Base-by-base conservation (phyloP, 1,139 yeast species). In the Nematodospora anomalae region DNA sequence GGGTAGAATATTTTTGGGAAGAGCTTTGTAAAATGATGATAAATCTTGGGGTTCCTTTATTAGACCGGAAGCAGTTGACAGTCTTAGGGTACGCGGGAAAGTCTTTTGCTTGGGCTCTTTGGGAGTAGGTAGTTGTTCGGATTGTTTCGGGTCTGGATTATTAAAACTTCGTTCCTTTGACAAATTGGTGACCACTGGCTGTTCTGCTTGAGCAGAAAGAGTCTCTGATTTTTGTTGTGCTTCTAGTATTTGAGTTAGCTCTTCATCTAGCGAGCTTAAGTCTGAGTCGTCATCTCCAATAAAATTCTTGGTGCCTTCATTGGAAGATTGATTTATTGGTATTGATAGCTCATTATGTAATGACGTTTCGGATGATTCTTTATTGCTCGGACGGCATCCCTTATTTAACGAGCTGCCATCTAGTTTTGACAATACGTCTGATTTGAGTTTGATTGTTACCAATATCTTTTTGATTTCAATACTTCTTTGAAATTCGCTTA, bases 1-100 rank as follows among this genome's bases (percentile, higher is more conserved):
- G 1, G 53, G 49, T 3, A 45, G 39, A 4, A 62, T 48, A 35
- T 60, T 60, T 15, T 46, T 49, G 2, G 68, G 68, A 12, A 62
- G 51, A 14, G 43, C 45, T 42, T 61, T 52, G 40, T 55, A 60
- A 18, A 18, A 18, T 18, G 21, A 8, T 18, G 8, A 18, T 18
- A 18, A 18, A 18, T 8, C 21, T 8, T 6, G 6, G 21, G 8
- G 7, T 18, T 18, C 21, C 8, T 18, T 18, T 18, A 6, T 6
- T 8, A 6, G 6, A 8, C 7, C 7, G 6, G 8, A 8, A 6
- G 21, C 21, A 8, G 21, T 8, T 18, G 21, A 6, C 8, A 6
- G 21, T 6, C 21, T 6, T 18, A 18, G 6, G 6, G 21, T 18
- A 8, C 6, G 7, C 6, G 21, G 8, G 21, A 6, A 6, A 8